Conservation (phyloP, 1,284 basidiomycete genomes). For the Xanthoconium separans region DNA sequence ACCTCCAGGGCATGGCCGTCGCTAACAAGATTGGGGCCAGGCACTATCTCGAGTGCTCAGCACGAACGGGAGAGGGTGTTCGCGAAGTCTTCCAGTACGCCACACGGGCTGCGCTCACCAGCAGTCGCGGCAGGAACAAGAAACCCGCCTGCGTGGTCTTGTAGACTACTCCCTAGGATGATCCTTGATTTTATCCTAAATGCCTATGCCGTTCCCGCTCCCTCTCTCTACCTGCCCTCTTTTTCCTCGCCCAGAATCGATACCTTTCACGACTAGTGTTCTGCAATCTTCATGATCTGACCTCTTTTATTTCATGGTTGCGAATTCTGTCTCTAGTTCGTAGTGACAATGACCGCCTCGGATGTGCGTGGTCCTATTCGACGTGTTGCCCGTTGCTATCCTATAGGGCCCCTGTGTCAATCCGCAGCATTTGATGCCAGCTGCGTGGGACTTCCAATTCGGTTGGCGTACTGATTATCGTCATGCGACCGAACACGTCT, state of each 20-base stretch:
- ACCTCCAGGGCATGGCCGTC: constrained; percentile 73
- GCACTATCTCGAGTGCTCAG: constrained; percentile 89
- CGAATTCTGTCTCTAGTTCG: constrained; percentile 14
- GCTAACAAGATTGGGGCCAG: constrained; percentile 88
- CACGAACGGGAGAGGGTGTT: constrained; percentile 87
- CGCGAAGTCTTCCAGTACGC: constrained; percentile 92
- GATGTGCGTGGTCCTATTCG: constrained; percentile 3
- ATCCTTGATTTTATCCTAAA: constrained; percentile 18
- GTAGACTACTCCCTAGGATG: constrained; percentile 38
- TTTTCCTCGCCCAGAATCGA: constrained; percentile 28
- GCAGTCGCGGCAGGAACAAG: constrained; percentile 40
- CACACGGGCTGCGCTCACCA: constrained; percentile 76
- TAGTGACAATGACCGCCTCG: not conserved
- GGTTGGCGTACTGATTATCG: not conserved
- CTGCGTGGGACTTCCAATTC: not conserved
- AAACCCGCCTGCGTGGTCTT: constrained; percentile 53
- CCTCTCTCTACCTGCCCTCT: constrained; percentile 14
- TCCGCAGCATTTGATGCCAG: constrained; percentile 15
- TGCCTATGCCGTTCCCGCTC: constrained; percentile 17
- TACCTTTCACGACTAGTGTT: constrained; percentile 39
- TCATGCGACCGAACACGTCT: not conserved
- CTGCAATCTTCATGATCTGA: constrained; percentile 39
- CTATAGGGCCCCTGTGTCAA: not conserved
- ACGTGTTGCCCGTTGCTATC: constrained; percentile 20
- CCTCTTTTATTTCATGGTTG: constrained; percentile 19